Evolutionary conservation across 331 rosid species (phyloP).

Genomic region (Pyrus hybrid): DNA sequence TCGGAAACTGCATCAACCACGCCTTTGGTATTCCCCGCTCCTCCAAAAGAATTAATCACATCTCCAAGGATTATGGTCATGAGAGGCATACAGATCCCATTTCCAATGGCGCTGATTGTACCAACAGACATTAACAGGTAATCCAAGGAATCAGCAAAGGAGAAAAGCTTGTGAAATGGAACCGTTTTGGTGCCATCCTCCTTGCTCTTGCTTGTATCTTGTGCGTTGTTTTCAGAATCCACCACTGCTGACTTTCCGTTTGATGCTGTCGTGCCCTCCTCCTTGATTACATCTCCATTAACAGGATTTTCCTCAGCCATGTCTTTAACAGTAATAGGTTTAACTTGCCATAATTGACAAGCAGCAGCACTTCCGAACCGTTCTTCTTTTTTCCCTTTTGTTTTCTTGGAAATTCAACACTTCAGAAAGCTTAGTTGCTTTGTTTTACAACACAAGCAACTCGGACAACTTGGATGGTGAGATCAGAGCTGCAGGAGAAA

Average conservation of each 20-base stretch:
- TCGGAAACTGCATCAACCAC: conserved; percentile 50
- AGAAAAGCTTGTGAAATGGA: conserved; percentile 65
- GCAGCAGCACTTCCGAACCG: too few relatives aligned
- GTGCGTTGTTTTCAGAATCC: conserved; percentile 10
- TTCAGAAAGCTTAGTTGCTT: not conserved
- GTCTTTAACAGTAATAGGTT: not conserved
- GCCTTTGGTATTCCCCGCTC: conserved; percentile 1
- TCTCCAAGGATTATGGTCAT: conserved; percentile 64
- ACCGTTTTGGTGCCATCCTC: conserved; percentile 33
- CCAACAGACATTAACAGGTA: conserved; percentile 54
- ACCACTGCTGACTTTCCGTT: conserved; percentile 9
- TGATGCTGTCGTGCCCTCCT: conserved; percentile 15
- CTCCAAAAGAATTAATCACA: conserved; percentile 57
- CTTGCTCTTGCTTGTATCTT: conserved; percentile 24
- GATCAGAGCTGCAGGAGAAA: not conserved
- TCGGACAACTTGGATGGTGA: not conserved
- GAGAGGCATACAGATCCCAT: conserved; percentile 53
- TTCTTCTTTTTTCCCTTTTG: too few relatives aligned
- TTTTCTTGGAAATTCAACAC: not conserved
- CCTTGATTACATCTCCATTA: conserved; percentile 7
- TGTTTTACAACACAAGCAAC: not conserved
- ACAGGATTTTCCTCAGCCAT: conserved; percentile 23
- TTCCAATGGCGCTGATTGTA: conserved; percentile 51
- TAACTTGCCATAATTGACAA: not conserved
- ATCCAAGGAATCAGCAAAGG: conserved; percentile 67